A percentile compares a stretch with the other conserved stretches of the same genome.
Conservation (phyloP, 805 yeast species). For the Spathaspora girioi region DNA sequence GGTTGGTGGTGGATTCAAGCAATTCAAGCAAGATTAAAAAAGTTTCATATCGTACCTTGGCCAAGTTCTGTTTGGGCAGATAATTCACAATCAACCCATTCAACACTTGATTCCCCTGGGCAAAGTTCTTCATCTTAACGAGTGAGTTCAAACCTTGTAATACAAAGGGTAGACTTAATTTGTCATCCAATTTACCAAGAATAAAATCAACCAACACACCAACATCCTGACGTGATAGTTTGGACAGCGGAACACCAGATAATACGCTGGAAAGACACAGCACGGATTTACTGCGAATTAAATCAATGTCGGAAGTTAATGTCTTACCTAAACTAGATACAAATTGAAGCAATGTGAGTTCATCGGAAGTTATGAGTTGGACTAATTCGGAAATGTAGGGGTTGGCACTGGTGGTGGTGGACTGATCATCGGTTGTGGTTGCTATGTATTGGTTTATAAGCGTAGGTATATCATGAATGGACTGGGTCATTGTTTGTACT, state of each 20-base stretch:
- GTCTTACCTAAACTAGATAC: conserved; percentile 58
- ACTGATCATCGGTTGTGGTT: conserved; percentile 14
- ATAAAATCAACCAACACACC: conserved; percentile 55
- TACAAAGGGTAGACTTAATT: conserved; percentile 47
- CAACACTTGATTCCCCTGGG: conserved; percentile 26
- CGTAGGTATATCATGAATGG: conserved; percentile 18
- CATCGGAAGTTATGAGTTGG: conserved; percentile 14
- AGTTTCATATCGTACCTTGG: conserved; percentile 57
- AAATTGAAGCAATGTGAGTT: conserved; percentile 45
- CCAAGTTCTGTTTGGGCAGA: conserved; percentile 51
- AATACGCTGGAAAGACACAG: conserved; percentile 39
- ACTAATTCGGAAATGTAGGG: conserved; percentile 21
- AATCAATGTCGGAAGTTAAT: conserved; percentile 57
- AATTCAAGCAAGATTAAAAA: conserved; percentile 39
- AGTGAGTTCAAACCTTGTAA: conserved; percentile 53
- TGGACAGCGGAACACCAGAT: conserved; percentile 15
- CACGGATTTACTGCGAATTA: conserved; percentile 45
- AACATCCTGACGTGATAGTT: conserved; percentile 44
- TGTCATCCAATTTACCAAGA: conserved; percentile 65
- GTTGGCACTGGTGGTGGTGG: not conserved
- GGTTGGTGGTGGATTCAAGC: not conserved
- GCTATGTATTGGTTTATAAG: conserved; percentile 37
- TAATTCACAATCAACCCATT: conserved; percentile 26
- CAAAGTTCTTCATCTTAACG: conserved; percentile 48
- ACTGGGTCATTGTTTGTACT: conserved; percentile 2